These are phyloP conservation scores for Colletotrichum endophyticum DNA, from an alignment of 2,329 filamentous ascomycete genomes.

Conservation along the genomic window DNA sequence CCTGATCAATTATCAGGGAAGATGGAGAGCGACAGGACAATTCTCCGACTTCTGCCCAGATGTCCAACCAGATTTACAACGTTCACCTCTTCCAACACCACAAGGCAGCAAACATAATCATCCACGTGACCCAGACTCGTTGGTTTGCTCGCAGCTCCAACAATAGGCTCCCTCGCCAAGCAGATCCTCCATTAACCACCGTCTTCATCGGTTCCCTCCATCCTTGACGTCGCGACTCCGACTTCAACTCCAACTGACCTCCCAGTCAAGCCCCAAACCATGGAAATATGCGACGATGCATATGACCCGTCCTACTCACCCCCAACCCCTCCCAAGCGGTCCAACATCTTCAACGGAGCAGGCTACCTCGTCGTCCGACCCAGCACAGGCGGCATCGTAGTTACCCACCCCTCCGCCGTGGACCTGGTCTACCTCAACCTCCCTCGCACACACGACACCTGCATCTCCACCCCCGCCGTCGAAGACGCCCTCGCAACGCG, in stretches of 20 bases:
- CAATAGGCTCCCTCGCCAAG: accelerated
- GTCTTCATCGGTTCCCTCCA: background rate
- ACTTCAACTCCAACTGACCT: background rate
- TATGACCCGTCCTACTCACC: background rate
- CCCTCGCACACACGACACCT: background rate
- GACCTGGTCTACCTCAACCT: background rate
- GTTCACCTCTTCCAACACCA: background rate
- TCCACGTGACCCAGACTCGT: background rate
- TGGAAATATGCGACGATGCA: background rate
- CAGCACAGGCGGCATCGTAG: background rate
- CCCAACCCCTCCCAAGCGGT: background rate
- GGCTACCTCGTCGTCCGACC: background rate
- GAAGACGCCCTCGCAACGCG: background rate
- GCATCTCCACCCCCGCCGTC: background rate
- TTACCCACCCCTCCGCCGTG: background rate
- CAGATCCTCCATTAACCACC: background rate
- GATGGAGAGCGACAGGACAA: background rate
- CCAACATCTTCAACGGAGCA: background rate
- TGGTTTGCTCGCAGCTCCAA: background rate
- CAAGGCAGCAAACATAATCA: background rate
- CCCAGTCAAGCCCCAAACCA: accelerated
- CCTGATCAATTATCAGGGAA: background rate
- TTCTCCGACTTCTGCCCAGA: background rate
- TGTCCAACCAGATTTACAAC: background rate
- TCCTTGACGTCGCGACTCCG: background rate